These are phyloP conservation scores for Chytriomyces confervae DNA, from an alignment of 192 early-diverging fungal genomes.

Conservation along the genomic window DNA sequence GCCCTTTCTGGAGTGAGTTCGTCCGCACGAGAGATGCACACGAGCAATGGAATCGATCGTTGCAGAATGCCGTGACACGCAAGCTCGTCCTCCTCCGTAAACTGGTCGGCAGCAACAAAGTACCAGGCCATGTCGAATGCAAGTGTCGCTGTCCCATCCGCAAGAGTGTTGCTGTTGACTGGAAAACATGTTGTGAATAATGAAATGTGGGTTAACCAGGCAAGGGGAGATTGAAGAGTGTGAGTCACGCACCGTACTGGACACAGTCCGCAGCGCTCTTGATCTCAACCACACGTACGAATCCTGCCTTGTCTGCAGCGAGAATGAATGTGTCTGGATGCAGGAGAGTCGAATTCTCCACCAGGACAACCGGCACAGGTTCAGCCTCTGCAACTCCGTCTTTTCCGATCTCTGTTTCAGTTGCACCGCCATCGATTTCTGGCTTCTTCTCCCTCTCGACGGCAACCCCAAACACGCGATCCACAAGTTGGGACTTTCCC, in stretches of 20 bases:
- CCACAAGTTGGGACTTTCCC: background rate
- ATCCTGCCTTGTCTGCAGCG: background rate
- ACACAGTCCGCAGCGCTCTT: too few species aligned
- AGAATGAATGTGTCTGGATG: background rate
- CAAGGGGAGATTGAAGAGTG: too few species aligned
- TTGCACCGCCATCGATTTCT: background rate
- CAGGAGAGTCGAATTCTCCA: too few species aligned
- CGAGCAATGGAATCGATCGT: background rate
- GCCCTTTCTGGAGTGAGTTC: background rate
- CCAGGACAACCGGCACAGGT: background rate
- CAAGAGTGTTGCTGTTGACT: background rate
- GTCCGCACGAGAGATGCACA: background rate
- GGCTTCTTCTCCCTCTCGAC: background rate
- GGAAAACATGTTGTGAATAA: background rate
- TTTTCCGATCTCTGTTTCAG: background rate
- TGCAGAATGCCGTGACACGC: background rate
- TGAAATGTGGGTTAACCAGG: background rate
- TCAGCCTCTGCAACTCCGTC: background rate
- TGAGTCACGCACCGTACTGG: too few species aligned
- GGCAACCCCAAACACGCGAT: slow-evolving; percentile 9
- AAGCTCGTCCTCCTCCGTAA: background rate
- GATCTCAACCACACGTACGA: background rate
- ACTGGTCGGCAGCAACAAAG: background rate
- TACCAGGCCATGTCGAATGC: slow-evolving; percentile 1
- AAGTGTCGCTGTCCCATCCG: background rate